A percentile compares a stretch with the other conserved stretches of the same genome.
phyloP scores from a whole-genome alignment of 2,329 filamentous ascomycete genomes.

The Aspergillus fumigatus region DNA sequence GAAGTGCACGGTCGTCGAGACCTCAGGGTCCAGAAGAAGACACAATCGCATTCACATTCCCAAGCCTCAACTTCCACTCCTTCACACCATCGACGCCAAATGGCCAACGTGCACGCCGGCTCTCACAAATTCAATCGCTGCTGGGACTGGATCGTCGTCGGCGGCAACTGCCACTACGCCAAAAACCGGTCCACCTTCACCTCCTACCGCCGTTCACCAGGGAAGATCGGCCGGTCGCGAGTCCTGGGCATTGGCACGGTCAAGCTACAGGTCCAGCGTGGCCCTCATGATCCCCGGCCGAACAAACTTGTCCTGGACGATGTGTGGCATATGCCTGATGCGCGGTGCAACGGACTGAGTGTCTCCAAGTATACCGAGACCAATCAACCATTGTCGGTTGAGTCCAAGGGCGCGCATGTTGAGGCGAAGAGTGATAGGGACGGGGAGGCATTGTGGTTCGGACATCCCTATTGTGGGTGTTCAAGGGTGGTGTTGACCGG shows the following conservation, averaged over 20 bases:
- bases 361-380: conserved; percentile 7
- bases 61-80: neutral
- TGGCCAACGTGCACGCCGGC: neutral
- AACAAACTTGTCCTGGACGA: conserved; percentile 13
- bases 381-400: conserved; percentile 5
- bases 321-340: conserved; percentile 18
- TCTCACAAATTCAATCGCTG: conserved; percentile 8
- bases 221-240: conserved; percentile 10
- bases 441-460: conserved; percentile 14
- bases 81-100: neutral
- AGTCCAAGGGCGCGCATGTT: conserved; percentile 1
- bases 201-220: conserved; percentile 16
- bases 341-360: conserved; percentile 17
- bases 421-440: conserved; percentile 7
- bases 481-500: conserved; percentile 15
- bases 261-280: conserved; percentile 12
- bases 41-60: neutral
- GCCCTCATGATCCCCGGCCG: conserved; percentile 6
- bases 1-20: neutral
- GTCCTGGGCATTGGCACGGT: conserved; percentile 18
- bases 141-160: conserved; percentile 17
- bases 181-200: conserved; percentile 18
- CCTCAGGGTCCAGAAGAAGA: neutral
- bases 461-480: conserved; percentile 8
- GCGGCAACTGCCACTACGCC: conserved; percentile 18